Conservation (phyloP, 139 green algal genomes). For the Mesotaenium endlicherianum region DNA sequence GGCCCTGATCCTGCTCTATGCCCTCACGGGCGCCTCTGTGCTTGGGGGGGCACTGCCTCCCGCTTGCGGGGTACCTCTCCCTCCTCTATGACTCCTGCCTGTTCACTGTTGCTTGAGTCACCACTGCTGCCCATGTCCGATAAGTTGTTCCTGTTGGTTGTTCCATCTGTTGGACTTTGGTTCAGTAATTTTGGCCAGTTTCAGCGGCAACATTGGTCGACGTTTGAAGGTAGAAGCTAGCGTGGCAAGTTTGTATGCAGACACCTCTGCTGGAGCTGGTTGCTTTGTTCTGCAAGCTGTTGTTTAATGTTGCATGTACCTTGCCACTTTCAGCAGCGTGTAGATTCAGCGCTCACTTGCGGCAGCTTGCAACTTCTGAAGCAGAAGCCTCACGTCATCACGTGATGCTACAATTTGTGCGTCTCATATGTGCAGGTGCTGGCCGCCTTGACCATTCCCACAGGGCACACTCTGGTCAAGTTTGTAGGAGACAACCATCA, state of each 20-base stretch:
- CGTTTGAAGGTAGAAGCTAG: not conserved
- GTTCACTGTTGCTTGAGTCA: not conserved
- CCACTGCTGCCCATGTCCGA: not conserved
- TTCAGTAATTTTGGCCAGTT: too few species aligned
- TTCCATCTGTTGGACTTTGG: not conserved
- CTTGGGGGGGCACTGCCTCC: not conserved
- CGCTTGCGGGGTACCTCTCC: slow-evolving; percentile 1
- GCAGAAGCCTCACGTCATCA: too few species aligned
- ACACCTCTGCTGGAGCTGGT: not conserved
- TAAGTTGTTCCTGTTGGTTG: not conserved
- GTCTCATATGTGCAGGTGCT: slow-evolving; percentile 3
- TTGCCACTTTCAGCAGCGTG: too few species aligned
- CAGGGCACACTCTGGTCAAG: not conserved
- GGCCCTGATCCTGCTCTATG: slow-evolving; percentile 1
- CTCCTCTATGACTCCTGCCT: not conserved
- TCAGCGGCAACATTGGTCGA: not conserved
- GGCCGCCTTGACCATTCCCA: slow-evolving; percentile 17
- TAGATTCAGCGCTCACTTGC: too few species aligned
- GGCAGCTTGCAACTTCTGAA: too few species aligned
- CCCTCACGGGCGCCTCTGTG: slow-evolving; percentile 16
- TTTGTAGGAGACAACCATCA: slow-evolving; percentile 24
- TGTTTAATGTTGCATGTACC: too few species aligned
- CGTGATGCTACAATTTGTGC: too few species aligned
- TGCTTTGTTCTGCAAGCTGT: not conserved
- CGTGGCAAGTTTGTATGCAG: not conserved